Percentiles rank a stretch among this genome's conserved stretches.
Conservation (phyloP, 306 rosid species). For the Cucumis melo region DNA sequence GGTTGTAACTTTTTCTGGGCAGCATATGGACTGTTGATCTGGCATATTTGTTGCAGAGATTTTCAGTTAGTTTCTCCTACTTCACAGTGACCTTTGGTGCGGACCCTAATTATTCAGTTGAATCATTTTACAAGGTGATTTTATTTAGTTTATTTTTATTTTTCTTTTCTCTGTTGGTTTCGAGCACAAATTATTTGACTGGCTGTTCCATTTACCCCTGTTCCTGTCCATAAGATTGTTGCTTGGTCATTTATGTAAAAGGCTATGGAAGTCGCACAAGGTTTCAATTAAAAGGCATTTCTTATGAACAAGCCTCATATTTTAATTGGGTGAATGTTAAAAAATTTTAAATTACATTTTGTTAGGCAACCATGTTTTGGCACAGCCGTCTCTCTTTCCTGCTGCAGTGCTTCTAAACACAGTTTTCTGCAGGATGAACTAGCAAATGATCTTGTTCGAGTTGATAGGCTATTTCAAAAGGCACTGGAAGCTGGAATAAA, state of each 20-base stretch:
- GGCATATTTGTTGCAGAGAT: conserved; percentile 72
- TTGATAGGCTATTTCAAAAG: conserved; percentile 59
- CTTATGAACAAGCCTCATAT: background rate
- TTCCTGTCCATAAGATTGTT: background rate
- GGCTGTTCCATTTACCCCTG: background rate
- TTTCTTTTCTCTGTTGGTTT: background rate
- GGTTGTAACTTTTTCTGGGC: conserved; percentile 23
- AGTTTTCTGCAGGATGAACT: conserved; percentile 60
- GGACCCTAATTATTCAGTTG: conserved; percentile 77
- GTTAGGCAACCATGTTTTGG: conserved; percentile 6
- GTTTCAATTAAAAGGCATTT: background rate
- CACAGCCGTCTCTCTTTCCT: background rate
- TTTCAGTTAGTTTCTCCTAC: conserved; percentile 64
- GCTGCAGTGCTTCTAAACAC: conserved; percentile 7
- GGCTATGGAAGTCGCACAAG: background rate
- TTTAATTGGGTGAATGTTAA: background rate
- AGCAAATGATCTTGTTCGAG: conserved; percentile 68
- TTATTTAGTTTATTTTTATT: too few species aligned
- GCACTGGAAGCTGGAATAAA: conserved; percentile 65
- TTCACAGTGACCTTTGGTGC: conserved; percentile 87
- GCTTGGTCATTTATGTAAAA: background rate
- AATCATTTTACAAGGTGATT: conserved; percentile 80
- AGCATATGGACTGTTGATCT: conserved; percentile 96
- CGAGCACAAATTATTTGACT: background rate
- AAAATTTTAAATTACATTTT: background rate